Percentiles rank a stretch among this genome's conserved stretches.
These are phyloP conservation scores for Crucibulum laeve DNA, from an alignment of 768 basidiomycete genomes.

Conservation along the genomic window DNA sequence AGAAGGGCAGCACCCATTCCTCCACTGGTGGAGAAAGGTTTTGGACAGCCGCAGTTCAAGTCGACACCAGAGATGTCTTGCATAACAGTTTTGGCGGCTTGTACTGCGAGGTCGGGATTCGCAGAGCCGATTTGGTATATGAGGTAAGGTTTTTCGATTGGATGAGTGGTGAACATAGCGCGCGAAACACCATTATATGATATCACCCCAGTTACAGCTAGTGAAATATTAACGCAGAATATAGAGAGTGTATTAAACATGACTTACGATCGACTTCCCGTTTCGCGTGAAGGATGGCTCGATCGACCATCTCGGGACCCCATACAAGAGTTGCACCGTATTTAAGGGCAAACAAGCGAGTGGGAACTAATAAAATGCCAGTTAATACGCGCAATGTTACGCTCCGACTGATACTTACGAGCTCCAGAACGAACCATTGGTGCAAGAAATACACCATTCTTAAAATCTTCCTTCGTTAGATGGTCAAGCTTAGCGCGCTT, in stretches of 20 bases:
- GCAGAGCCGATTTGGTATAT: conserved; percentile 95
- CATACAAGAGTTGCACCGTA: conserved; percentile 94
- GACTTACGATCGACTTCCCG: conserved; percentile 83
- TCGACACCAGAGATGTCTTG: conserved; percentile 92
- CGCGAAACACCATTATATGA: conserved; percentile 81
- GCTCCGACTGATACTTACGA: conserved; percentile 49
- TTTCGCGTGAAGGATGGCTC: conserved; percentile 84
- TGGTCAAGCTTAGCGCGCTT: conserved; percentile 58
- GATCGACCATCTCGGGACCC: conserved; percentile 96
- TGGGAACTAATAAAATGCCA: conserved; percentile 57
- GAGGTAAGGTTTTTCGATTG: conserved; percentile 89
- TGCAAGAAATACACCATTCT: conserved; percentile 88
- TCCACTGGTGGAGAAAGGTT: conserved; percentile 88
- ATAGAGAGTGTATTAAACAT: neutral
- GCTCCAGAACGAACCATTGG: conserved; percentile 98
- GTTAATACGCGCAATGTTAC: conserved; percentile 12
- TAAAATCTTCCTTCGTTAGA: conserved; percentile 72
- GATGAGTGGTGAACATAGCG: conserved; percentile 90
- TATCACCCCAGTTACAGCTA: conserved; percentile 83
- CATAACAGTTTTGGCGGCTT: conserved; percentile 84
- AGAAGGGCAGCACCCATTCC: conserved; percentile 98
- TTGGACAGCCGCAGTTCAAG: conserved; percentile 97
- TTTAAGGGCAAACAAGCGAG: conserved; percentile 80
- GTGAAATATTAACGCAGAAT: neutral
- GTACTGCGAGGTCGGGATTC: conserved; percentile 84